Evolutionary conservation across 176 grass and related monocot species (phyloP), one percentile per base, ranked within the genome.

Genomic region (Lolium rigidum): DNA sequence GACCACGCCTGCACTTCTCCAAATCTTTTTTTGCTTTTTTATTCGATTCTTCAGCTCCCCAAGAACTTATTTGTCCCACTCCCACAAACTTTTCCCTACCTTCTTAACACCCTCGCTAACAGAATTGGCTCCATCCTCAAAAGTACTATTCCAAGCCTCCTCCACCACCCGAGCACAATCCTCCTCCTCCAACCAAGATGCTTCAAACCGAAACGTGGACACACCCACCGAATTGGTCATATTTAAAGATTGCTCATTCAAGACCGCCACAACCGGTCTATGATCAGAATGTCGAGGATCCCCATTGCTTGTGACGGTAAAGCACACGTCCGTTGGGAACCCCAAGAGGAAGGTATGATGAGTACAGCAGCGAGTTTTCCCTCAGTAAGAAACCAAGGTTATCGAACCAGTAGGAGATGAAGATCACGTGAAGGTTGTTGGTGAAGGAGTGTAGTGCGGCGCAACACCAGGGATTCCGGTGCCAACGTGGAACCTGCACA

Each of bases 21-120:
- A 63, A 4, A 0, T 63, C 60, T 4, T 12, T 63, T 10, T 12
- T 26, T 12, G 4, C 60, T 1, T 63, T 63, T 1, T 63, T 63
- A 12, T 13, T 26, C 22, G 24, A 1, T 1, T 4, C 7, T 26
- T 63, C 9, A 12, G 10, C 4, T 25, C 59, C 2, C 59, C 59
- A 2, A 62, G 0, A 4, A 62, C 21, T 18, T 26, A 9, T 3
- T 11, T 4, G 10, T 62, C 59, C 10, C 59, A 26, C 4, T 13
- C 4, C 24, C 21, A 25, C 0, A 62, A 4, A 7, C 10, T 12
- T 5, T 21, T 11, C 0, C 60, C 22, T 10, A 63, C 22, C 3
- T 4, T 25, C 10, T 3, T 1, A 0, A 63, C 0, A 1, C 4
- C 4, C 1, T 63, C 22, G 0, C 1, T 0, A 3, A 63, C 22